Conservation (phyloP, 2,329 filamentous ascomycete genomes). For the Nectriaceae sp. region DNA sequence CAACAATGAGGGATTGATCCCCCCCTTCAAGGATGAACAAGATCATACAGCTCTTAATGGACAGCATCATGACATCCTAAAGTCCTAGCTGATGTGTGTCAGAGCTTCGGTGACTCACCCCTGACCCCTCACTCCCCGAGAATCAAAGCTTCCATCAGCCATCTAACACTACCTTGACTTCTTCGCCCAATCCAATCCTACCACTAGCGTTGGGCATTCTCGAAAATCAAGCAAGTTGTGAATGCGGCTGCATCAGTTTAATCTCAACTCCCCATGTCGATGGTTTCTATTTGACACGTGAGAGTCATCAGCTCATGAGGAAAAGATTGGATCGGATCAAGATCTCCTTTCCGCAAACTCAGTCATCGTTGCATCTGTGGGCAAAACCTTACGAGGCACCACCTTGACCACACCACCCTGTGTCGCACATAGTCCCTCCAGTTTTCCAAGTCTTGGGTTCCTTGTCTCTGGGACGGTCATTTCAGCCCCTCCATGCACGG, state of each 20-base stretch:
- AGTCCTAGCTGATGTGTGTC: neutral
- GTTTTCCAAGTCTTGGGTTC: neutral
- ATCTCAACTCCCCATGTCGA: no score
- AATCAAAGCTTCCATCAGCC: neutral
- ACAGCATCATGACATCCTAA: neutral
- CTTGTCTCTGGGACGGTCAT: neutral
- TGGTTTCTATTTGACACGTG: neutral
- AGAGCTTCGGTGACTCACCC: slow-evolving; percentile 10
- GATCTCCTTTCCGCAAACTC: neutral
- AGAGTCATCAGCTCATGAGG: neutral
- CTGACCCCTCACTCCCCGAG: slow-evolving; percentile 3
- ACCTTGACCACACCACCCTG: neutral
- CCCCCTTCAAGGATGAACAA: neutral
- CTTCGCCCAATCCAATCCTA: no score
- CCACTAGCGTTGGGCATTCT: no score
- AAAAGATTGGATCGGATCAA: neutral
- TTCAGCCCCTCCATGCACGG: no score
- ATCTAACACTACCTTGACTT: no score
- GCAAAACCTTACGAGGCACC: neutral
- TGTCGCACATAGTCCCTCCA: neutral
- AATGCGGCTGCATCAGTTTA: no score
- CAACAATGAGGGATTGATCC: neutral
- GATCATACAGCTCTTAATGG: no score
- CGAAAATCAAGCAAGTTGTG: no score
- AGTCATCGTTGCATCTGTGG: neutral